Evolutionary conservation across 352 stramenopile genomes (phyloP), one percentile per base, ranked within the genome.

Genomic region (Phytopythium montanum): DNA sequence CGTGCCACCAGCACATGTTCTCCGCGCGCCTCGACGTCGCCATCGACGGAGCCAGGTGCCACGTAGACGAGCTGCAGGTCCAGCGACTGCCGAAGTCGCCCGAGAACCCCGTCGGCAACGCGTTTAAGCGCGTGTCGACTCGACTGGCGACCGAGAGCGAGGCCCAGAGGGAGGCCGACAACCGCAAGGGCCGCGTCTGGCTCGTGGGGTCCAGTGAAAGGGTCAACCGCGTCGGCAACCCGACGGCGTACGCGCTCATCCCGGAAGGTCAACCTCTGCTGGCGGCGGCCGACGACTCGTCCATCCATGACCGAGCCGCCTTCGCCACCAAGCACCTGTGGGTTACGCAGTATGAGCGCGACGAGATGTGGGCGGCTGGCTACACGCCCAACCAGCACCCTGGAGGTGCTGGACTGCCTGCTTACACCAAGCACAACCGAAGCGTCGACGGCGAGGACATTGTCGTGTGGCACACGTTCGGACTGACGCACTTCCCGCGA

Each of bases 1-100:
- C 85, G 28, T 73, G 81, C 36, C 81, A 90, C 57, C 82, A 95
- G 56, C 83, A 95, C 62, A 70, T 92, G 59, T 93, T 93, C 66
- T 89, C 78, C 13, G 83, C 70, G 16, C 75, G 78, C 2, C 62
- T 95, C 0, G 86, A 95, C 50, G 85, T 95, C 56, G 76, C 79
- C 3, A 76, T 94, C 14, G 84, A 92, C 58, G 79, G 77, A 18
- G 55, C 68, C 48, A 81, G 76, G 54, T 76, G 71, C 34, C 61
- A 69, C 28, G 69, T 86, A 4, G 67, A 79, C 44, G 73, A 86
- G 49, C 69, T 80, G 9, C 79, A 94, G 29, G 68, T 87, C 16
- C 60, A 89, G 64, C 63, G 75, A 8, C 34, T 85, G 29, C 58
- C 65, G 1, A 66, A 71, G 26, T 66, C 62, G 12, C 62, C 66